Evolutionary conservation across 2,329 filamentous ascomycete species (phyloP).

Genomic region (Zelopaecilomyces penicillatus): DNA sequence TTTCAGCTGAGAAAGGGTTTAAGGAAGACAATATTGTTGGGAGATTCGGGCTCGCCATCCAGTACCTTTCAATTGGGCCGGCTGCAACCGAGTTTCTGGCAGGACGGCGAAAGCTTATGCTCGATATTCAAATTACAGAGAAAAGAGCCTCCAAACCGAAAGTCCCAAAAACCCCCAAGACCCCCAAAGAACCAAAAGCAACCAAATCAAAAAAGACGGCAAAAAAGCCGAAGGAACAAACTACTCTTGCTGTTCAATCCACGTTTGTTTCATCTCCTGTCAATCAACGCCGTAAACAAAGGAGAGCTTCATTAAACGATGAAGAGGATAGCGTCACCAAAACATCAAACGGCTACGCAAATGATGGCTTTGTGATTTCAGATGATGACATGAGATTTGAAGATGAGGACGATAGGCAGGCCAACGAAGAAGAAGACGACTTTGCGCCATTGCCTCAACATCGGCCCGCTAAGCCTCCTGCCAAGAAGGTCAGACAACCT

Average conservation of each 20-base stretch:
- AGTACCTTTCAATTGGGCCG: constrained; percentile 54
- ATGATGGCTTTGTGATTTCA: constrained; percentile 41
- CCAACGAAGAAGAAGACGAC: constrained; percentile 27
- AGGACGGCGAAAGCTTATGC: constrained; percentile 37
- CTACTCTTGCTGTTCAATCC: constrained; percentile 33
- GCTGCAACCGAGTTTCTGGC: constrained; percentile 34
- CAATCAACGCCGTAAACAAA: constrained; percentile 24
- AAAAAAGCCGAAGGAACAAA: constrained; percentile 26
- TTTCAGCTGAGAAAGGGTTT: constrained; percentile 67
- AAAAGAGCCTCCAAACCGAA: constrained; percentile 20
- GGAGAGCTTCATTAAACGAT: constrained; percentile 12
- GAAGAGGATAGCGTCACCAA: constrained; percentile 30
- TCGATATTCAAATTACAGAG: constrained; percentile 32
- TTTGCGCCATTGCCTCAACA: constrained; percentile 36
- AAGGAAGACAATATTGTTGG: constrained; percentile 53
- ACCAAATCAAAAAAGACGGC: constrained; percentile 25
- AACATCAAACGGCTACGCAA: constrained; percentile 38
- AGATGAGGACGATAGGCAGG: constrained; percentile 20
- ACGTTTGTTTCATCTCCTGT: constrained; percentile 47
- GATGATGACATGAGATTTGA: constrained; percentile 25
- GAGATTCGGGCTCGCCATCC: constrained; percentile 56
- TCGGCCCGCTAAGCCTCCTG: constrained; percentile 26
- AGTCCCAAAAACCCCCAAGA: constrained; percentile 25
- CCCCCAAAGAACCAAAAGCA: constrained; percentile 23
- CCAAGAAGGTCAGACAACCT: constrained; percentile 31